Evolutionary conservation across 352 stramenopile genomes (phyloP).

Genomic region (Pythium dissotocum): DNA sequence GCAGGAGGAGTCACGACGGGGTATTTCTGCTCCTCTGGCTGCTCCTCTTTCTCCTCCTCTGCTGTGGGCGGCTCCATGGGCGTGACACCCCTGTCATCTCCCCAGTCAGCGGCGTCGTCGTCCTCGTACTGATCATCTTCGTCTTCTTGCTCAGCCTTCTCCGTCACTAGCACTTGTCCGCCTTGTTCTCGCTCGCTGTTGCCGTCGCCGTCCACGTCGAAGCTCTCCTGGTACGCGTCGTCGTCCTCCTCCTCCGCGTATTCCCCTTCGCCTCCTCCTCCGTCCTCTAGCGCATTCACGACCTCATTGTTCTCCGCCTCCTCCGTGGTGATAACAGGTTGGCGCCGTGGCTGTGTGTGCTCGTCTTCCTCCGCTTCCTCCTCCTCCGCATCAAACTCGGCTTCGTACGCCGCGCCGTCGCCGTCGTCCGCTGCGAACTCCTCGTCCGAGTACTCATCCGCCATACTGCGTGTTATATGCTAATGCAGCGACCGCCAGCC

Average conservation of each 20-base stretch:
- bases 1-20: no score
- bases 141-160: background rate
- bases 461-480: constrained; percentile 17
- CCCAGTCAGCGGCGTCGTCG: background rate
- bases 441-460: constrained; percentile 55
- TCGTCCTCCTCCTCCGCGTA: background rate
- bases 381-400: constrained; percentile 28
- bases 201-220: constrained; percentile 3
- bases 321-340: background rate
- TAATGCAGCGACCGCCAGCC: background rate
- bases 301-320: background rate
- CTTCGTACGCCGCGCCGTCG: constrained; percentile 29
- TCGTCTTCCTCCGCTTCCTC: constrained; percentile 1
- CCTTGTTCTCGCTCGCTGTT: background rate
- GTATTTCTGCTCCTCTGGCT: background rate
- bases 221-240: constrained; percentile 16
- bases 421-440: constrained; percentile 42
- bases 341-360: background rate
- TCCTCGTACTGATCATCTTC: background rate
- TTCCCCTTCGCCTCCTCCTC: background rate
- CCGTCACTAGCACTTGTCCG: background rate
- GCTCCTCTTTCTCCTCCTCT: background rate
- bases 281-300: background rate
- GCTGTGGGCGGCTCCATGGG: background rate
- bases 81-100: background rate